A percentile compares a stretch with the other conserved stretches of the same genome.
Conservation (phyloP, 352 stramenopile species). For the Nothophytophthora sp. region DNA sequence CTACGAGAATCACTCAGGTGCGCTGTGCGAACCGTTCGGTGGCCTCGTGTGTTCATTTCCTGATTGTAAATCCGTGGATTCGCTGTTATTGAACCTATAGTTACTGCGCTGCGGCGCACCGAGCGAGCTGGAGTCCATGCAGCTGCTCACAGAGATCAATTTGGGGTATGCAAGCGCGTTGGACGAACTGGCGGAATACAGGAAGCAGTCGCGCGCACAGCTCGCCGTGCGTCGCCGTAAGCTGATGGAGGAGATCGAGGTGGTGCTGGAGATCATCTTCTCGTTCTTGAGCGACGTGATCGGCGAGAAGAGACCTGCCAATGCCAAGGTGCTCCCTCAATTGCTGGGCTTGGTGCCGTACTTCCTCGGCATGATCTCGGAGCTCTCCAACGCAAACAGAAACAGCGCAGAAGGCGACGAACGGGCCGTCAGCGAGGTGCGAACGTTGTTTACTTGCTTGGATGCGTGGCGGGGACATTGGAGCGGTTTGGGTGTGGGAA, state of each 20-base stretch:
- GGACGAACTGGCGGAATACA: slow-evolving; percentile 28
- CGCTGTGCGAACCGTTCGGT: too few species aligned
- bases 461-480: too few species aligned
- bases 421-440: not conserved
- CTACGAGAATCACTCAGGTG: slow-evolving; percentile 57
- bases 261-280: slow-evolving; percentile 58
- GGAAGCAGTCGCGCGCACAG: not conserved
- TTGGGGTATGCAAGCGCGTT: slow-evolving; percentile 58
- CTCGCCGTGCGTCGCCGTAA: slow-evolving; percentile 10
- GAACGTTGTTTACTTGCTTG: too few species aligned
- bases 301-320: slow-evolving; percentile 8
- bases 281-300: slow-evolving; percentile 56
- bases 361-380: slow-evolving; percentile 46
- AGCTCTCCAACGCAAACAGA: too few species aligned
- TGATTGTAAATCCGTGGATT: too few species aligned
- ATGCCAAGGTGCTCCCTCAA: slow-evolving; percentile 50
- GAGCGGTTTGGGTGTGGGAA: too few species aligned
- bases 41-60: too few species aligned
- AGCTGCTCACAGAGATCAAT: slow-evolving; percentile 77
- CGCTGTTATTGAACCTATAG: too few species aligned
- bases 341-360: slow-evolving; percentile 63
- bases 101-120: slow-evolving; percentile 50
- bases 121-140: slow-evolving; percentile 73
- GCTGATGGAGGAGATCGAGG: slow-evolving; percentile 48
- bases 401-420: slow-evolving; percentile 4